Percentiles rank a stretch among this genome's conserved stretches.
Evolutionary conservation across 2,329 filamentous ascomycete genomes (phyloP).

Genomic region (Apiospora rasikravindrae): DNA sequence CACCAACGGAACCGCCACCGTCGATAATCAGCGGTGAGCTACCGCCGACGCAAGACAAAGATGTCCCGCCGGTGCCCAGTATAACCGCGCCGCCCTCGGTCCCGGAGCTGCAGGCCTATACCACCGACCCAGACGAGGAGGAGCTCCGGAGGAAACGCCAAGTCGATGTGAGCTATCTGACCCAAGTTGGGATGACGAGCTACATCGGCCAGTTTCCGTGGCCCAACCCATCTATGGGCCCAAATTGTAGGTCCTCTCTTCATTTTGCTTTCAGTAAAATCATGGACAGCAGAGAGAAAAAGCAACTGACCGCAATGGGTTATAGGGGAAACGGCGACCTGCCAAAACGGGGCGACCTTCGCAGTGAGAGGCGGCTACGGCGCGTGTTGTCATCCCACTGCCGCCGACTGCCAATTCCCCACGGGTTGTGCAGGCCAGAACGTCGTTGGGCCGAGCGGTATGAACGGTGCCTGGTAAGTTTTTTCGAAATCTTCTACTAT

Average conservation of each 20-base stretch:
- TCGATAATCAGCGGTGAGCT: not conserved
- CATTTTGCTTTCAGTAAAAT: too few species aligned
- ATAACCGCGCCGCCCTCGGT: not conserved
- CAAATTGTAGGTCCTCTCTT: not conserved
- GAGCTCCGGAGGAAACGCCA: not conserved
- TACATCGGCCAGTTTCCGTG: not conserved
- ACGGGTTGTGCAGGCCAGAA: not conserved
- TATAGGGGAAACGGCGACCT: not conserved
- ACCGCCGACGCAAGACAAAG: not conserved
- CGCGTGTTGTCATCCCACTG: not conserved
- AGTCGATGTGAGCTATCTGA: not conserved
- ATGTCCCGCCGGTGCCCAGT: not conserved
- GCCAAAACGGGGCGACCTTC: not conserved
- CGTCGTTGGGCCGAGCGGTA: not conserved
- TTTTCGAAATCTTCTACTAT: not conserved
- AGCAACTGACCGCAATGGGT: not conserved
- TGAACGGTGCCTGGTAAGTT: not conserved
- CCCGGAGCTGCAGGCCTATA: not conserved
- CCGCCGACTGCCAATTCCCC: not conserved
- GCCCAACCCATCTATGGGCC: not conserved
- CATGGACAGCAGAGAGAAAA: not conserved
- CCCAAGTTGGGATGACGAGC: not conserved
- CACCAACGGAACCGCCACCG: not conserved
- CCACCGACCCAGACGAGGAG: not conserved
- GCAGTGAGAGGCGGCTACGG: not conserved